Conservation (phyloP, 2,329 filamentous ascomycete species). For the Alternaria ventricosa region DNA sequence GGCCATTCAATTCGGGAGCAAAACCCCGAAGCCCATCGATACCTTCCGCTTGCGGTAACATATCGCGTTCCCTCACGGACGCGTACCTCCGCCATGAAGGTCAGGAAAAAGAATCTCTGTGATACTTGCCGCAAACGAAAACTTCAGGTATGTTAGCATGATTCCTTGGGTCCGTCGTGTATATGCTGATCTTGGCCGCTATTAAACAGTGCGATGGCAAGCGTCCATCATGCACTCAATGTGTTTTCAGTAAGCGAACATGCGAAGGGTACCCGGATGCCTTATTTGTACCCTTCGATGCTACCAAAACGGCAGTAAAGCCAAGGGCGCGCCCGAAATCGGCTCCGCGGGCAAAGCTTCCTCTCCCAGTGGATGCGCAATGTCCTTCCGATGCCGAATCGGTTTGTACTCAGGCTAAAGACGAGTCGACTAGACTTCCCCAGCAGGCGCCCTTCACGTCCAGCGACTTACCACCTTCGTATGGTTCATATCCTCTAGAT, state of each 20-base stretch:
- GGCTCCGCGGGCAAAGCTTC: not conserved
- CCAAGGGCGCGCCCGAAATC: not conserved
- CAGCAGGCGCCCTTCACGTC: not conserved
- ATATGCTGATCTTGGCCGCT: not conserved
- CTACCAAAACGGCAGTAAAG: not conserved
- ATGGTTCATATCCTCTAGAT: not conserved
- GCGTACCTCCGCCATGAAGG: not conserved
- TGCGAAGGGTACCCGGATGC: not conserved
- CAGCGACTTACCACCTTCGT: not conserved
- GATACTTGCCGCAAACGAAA: not conserved
- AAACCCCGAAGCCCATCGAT: not conserved
- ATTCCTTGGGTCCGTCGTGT: fast-evolving
- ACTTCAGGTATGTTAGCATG: not conserved
- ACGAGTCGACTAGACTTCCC: not conserved
- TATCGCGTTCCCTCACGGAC: not conserved
- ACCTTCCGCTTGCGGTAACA: not conserved
- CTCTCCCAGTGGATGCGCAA: not conserved
- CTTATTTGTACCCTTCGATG: not conserved
- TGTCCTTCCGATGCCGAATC: not conserved
- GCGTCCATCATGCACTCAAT: not conserved
- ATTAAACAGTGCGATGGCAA: not conserved
- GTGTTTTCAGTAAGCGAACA: not conserved
- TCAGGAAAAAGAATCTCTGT: not conserved
- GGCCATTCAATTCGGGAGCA: not conserved
- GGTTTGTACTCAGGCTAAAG: not conserved